phyloP scores from a whole-genome alignment of 1,139 yeast genomes.

The Wickerhamomyces sp. region DNA sequence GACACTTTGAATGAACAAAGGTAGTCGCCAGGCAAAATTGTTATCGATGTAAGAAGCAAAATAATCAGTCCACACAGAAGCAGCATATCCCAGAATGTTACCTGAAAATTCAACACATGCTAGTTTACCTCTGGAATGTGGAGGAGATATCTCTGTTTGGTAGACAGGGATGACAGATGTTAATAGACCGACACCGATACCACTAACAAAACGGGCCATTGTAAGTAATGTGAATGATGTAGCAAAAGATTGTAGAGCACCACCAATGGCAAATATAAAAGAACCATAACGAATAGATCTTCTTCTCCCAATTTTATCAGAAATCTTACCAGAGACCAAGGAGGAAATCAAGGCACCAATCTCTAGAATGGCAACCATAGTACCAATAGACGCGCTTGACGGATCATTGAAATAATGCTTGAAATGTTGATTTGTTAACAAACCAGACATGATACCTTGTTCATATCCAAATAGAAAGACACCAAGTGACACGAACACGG shows the following conservation, averaged over 20 bases:
- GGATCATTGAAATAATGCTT: conserved; percentile 72
- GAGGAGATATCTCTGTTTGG: conserved; percentile 88
- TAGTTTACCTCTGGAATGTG: conserved; percentile 80
- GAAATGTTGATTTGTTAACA: conserved; percentile 69
- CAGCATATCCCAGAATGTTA: conserved; percentile 79
- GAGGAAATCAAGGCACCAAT: conserved; percentile 83
- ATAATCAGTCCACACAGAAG: conserved; percentile 90
- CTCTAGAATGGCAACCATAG: conserved; percentile 80
- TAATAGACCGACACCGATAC: conserved; percentile 83
- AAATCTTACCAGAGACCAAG: conserved; percentile 67
- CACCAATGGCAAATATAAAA: conserved; percentile 75
- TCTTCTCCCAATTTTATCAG: conserved; percentile 79
- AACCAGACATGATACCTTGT: conserved; percentile 88
- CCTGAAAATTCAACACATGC: conserved; percentile 95
- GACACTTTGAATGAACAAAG: conserved; percentile 69
- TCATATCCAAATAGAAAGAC: conserved; percentile 87
- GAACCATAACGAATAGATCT: conserved; percentile 82
- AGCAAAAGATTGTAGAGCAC: conserved; percentile 63
- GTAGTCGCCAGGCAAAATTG: conserved; percentile 72
- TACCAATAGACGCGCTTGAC: conserved; percentile 61
- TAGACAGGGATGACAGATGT: conserved; percentile 96
- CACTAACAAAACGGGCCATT: conserved; percentile 74
- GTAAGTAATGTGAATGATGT: conserved; percentile 48
- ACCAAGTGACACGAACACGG: conserved; percentile 77
- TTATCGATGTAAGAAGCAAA: conserved; percentile 58